A percentile compares a stretch with the other conserved stretches of the same genome.
Conservation (phyloP, 352 stramenopile genomes). For the Bremia lactucae region DNA sequence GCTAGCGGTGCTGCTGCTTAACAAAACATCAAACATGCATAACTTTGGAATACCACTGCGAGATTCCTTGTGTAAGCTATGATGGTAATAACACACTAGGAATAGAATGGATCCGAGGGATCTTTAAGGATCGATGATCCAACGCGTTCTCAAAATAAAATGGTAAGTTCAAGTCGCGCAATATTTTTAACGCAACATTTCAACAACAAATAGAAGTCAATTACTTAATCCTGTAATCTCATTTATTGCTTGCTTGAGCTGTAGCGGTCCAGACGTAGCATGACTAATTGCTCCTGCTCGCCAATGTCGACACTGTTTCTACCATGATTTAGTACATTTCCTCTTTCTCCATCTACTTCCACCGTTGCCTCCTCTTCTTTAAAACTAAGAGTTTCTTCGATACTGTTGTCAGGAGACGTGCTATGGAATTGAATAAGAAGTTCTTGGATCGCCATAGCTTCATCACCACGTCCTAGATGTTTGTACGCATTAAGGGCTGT, state of each 20-base stretch:
- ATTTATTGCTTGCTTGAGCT: not conserved
- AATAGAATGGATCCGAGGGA: too few species aligned
- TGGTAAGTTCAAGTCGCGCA: not conserved
- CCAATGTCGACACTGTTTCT: constrained; percentile 20
- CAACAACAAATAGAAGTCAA: constrained; percentile 1
- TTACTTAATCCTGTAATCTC: constrained; percentile 9
- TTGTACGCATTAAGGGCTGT: constrained; percentile 43
- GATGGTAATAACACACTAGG: too few species aligned
- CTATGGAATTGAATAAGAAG: constrained; percentile 32
- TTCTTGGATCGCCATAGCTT: constrained; percentile 48
- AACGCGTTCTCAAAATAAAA: too few species aligned
- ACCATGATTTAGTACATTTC: constrained; percentile 12
- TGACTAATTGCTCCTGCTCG: constrained; percentile 7
- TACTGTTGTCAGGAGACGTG: constrained; percentile 13
- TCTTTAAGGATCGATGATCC: too few species aligned
- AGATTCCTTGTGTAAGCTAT: too few species aligned
- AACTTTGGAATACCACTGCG: too few species aligned
- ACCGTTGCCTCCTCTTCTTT: not conserved
- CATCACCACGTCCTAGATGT: constrained; percentile 37
- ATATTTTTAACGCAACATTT: not conserved
- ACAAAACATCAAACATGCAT: too few species aligned
- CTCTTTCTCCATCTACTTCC: constrained; percentile 11
- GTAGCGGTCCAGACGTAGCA: constrained; percentile 15
- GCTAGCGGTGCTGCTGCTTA: too few species aligned
- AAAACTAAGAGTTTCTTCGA: not conserved